Conservation (phyloP, 352 stramenopile species). For the Elongisporangium prolatum region DNA sequence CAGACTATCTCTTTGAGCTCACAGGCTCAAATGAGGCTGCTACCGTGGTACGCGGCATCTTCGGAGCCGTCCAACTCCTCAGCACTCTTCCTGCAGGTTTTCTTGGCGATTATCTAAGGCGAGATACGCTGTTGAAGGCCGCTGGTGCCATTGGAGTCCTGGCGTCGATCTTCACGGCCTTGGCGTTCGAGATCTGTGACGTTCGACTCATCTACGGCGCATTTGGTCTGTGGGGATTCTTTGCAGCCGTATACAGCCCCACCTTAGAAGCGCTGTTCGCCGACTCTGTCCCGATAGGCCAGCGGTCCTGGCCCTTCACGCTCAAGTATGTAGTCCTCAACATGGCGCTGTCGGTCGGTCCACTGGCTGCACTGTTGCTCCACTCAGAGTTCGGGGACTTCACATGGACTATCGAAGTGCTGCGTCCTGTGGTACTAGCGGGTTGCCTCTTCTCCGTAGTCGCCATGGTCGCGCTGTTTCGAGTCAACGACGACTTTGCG, state of each 20-base stretch:
- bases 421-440: conserved; percentile 64
- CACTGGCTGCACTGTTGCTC: conserved; percentile 55
- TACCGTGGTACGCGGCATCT: conserved; percentile 33
- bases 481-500: conserved; percentile 76
- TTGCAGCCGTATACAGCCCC: conserved; percentile 68
- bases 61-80: conserved; percentile 49
- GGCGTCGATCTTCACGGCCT: conserved; percentile 29
- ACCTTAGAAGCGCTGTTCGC: conserved; percentile 80
- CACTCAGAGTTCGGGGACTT: conserved; percentile 65
- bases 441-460: conserved; percentile 54
- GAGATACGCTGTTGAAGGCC: conserved; percentile 41
- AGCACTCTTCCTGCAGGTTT: conserved; percentile 51
- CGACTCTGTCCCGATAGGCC: conserved; percentile 66
- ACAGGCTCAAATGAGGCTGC: conserved; percentile 47
- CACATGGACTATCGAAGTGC: conserved; percentile 56
- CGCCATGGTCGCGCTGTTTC: conserved; percentile 60
- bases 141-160: conserved; percentile 32
- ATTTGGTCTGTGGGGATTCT: conserved; percentile 79
- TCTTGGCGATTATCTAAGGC: conserved; percentile 42
- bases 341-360: conserved; percentile 39
- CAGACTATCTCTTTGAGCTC: conserved; percentile 55
- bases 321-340: conserved; percentile 67
- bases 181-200: conserved; percentile 37
- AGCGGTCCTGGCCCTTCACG: conserved; percentile 74
- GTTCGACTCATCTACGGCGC: conserved; percentile 51